Evolutionary conservation across 2,329 filamentous ascomycete species (phyloP), one percentile per base, ranked within the genome.

Genomic region (Nemania sp.): DNA sequence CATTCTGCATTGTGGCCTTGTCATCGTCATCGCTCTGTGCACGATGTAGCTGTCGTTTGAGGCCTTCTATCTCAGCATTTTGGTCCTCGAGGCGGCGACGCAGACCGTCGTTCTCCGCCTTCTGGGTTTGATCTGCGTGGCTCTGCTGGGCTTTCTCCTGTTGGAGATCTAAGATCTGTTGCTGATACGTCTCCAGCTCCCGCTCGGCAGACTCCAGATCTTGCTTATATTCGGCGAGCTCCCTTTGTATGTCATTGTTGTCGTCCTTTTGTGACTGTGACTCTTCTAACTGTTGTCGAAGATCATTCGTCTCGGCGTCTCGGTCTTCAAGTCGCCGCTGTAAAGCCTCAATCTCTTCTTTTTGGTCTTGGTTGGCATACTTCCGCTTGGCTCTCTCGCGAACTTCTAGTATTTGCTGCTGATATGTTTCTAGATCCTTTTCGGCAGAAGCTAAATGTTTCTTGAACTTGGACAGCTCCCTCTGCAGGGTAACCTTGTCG

Each of bases 221-320:
- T 79, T 97, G 98, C 78, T 92, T 93, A 82, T 95, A 96, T 71
- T 90, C 89, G 73, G 92, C 89, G 22, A 99, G 85, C 74, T 99
- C 96, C 68, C 90, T 89, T 77, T 96, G 90, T 88, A 98, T 92
- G 0, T 93, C 95, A 18, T 5, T 24, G 3, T 10, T 35, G 5
- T 35, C 29, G 10, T 54, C 52, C 11, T 54, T 15, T n/a, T 35
- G 6, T 10, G 27, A n/a, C 11, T 54, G 11, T 4, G 49, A 26
- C 49, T 35, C 2, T 32, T 54, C 15, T 22, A 54, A 77, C 71
- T 89, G 85, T 20, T 84, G 83, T 57, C 87, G 87, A 18, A 93
- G 81, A 38, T 88, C 84, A 47, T 90, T 85, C 8, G 90, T 83
- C 53, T 91, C 85, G 26, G 84, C 83, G 49, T 90, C 88, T 62